Conservation (phyloP, 305 asterid species). For the Rubia tinctorum region DNA sequence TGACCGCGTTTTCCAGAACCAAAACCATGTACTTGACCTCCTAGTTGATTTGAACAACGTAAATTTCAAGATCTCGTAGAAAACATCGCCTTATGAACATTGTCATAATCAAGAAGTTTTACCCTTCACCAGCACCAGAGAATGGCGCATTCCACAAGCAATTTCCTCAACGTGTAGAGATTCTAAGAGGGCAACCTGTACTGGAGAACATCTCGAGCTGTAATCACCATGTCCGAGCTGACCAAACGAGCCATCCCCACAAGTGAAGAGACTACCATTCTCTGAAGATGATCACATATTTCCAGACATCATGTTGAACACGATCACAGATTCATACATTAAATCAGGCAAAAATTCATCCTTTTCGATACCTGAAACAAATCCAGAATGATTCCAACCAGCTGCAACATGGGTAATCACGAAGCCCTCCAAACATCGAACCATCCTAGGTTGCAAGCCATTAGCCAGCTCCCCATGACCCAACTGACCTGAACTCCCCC, state of each 20-base stretch:
- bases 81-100: neutral
- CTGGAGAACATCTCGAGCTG: slow-evolving; percentile 47
- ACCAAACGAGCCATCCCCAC: slow-evolving; percentile 59
- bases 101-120: slow-evolving; percentile 3
- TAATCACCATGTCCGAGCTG: slow-evolving; percentile 56
- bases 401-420: slow-evolving; percentile 65
- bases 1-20: slow-evolving; percentile 95
- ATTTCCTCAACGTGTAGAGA: slow-evolving; percentile 49
- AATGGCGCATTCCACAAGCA: slow-evolving; percentile 98
- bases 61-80: neutral
- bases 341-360: neutral
- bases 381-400: slow-evolving; percentile 97
- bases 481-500: slow-evolving; percentile 87
- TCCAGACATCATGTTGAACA: neutral
- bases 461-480: slow-evolving; percentile 91
- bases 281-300: slow-evolving; percentile 34
- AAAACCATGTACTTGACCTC: slow-evolving; percentile 59
- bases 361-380: slow-evolving; percentile 62
- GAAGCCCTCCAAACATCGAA: slow-evolving; percentile 39
- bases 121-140: slow-evolving; percentile 77
- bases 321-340: neutral
- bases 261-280: slow-evolving; percentile 65
- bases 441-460: slow-evolving; percentile 39
- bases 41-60: slow-evolving; percentile 33
- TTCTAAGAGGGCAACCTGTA: slow-evolving; percentile 40